Evolutionary conservation across 1,139 yeast species (phyloP).

Genomic region (Taphrina sp.): DNA sequence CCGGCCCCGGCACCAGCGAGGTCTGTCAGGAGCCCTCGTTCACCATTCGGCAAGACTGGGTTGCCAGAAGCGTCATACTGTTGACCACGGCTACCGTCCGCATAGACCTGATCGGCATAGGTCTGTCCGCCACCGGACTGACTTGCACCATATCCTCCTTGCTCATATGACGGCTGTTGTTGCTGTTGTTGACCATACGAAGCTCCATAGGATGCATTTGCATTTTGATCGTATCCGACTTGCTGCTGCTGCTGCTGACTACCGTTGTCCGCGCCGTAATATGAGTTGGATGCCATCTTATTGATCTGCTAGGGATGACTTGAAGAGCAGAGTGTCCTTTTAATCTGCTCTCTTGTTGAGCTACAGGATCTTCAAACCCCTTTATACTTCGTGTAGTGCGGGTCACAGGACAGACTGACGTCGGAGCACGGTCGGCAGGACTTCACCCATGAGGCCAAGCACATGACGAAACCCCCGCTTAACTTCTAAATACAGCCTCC

Average conservation of each 20-base stretch:
- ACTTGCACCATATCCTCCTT: not conserved
- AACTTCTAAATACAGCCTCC: too few species aligned
- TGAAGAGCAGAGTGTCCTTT: too few species aligned
- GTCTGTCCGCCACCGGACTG: not conserved
- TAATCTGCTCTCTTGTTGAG: too few species aligned
- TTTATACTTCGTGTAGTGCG: too few species aligned
- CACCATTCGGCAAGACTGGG: conserved; percentile 22
- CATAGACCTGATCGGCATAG: not conserved
- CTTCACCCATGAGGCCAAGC: too few species aligned
- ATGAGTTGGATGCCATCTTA: conserved; percentile 23
- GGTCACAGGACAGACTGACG: too few species aligned
- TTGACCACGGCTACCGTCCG: conserved; percentile 13
- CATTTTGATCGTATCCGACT: not conserved
- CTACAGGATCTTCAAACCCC: too few species aligned
- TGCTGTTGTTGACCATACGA: not conserved
- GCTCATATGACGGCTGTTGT: not conserved
- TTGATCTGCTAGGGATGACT: too few species aligned
- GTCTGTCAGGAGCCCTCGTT: conserved; percentile 19
- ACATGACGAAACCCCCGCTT: too few species aligned
- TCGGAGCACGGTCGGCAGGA: too few species aligned
- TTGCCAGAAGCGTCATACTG: conserved; percentile 17
- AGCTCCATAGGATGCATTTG: conserved; percentile 10
- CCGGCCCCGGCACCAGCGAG: conserved; percentile 28
- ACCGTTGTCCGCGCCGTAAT: conserved; percentile 5
- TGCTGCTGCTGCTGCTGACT: conserved; percentile 10